phyloP scores from a whole-genome alignment of 495 filamentous ascomycete genomes.

The Lepraria neglecta region DNA sequence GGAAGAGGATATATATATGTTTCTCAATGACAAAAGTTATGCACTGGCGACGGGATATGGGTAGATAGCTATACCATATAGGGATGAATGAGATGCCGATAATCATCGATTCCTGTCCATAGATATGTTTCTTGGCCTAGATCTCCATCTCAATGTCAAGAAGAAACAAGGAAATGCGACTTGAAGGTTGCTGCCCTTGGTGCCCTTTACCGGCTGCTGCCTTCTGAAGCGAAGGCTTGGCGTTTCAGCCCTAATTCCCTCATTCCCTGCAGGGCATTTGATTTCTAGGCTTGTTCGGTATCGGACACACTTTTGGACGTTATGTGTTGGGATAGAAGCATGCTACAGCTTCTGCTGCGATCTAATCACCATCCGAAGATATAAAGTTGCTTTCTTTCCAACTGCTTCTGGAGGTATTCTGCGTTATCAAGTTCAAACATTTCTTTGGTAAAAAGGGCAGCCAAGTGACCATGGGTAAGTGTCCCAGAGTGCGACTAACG shows the following conservation, averaged over 20 bases:
- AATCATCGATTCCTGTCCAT: no score
- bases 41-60: no score
- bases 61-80: no score
- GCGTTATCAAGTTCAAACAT: not conserved
- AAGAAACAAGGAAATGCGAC: not conserved
- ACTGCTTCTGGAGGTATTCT: not conserved
- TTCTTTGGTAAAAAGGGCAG: not conserved
- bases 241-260: not conserved
- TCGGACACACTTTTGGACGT: not conserved
- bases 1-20: no score
- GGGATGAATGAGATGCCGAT: no score
- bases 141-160: no score
- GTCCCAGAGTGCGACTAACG: not conserved
- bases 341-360: not conserved
- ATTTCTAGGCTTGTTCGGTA: not conserved
- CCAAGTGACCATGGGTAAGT: conserved; percentile 9
- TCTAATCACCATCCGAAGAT: not conserved
- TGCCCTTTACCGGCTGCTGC: not conserved
- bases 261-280: not conserved
- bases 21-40: no score
- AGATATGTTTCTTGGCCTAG: no score
- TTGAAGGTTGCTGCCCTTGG: not conserved
- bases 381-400: not conserved
- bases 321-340: not conserved
- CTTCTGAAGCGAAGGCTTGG: not conserved